phyloP scores from a whole-genome alignment of 176 grass and related monocot genomes.

The bread wheat (Triticum aestivum) region IWGSC_CS_RefSeq_v2.1 NC_057796.1:372841461-372841960 shows the following conservation, averaged over 20 bases:
- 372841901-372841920: background rate
- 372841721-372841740: conserved; percentile 35
- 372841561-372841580: conserved; percentile 16
- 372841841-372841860: conserved; percentile 10
- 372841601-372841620: background rate
- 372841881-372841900: background rate
- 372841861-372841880: conserved; percentile 14
- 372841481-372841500: conserved; percentile 27
- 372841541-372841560: conserved; percentile 28
- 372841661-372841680: background rate
- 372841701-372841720: background rate
- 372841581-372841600: background rate
- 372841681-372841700: conserved; percentile 31
- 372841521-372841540: background rate
- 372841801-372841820: conserved; percentile 19
- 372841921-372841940: conserved; percentile 50
- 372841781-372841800: conserved; percentile 25
- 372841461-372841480: background rate
- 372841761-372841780: conserved; percentile 41
- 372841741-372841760: conserved; percentile 36
- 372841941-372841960: conserved; percentile 98
- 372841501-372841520: conserved; percentile 6
- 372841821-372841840: conserved; percentile 23
- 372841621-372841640: conserved; percentile 34
- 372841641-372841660: conserved; percentile 7